Evolutionary conservation across 352 stramenopile species (phyloP), one percentile per base, ranked within the genome.

Genomic region (Phytophthora colocasiae): DNA sequence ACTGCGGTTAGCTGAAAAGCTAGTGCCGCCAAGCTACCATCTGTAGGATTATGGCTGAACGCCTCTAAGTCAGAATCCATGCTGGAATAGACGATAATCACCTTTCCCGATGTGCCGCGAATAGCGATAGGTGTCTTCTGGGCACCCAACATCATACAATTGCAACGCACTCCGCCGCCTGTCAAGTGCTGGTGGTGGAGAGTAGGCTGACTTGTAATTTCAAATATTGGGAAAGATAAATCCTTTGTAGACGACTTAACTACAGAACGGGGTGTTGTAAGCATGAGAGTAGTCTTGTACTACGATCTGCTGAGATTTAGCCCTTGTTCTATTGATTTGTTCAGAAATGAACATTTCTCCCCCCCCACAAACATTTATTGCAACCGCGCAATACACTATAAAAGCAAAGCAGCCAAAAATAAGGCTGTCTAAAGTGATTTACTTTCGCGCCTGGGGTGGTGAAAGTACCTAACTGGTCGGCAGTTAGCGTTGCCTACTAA

Each of bases 11-110:
- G 75, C 76, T 95, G 83, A 95, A 83, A n/a, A 71, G 86, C 78
- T 85, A 97, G 87, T 96, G 87, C 85, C 81, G 80, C 85, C 82
- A 95, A 93, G 85, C 85, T 96, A 96, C 82, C 86, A 92, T 92
- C n/a, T n/a, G n/a, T n/a, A n/a, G n/a, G n/a, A n/a, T n/a, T 89
- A 92, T 93, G 85, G 90, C 89, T 96, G 86, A 96, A 95, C 77
- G 86, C 89, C 85, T 96, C 85, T 93, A 96, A 58, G 22, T 58
- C 50, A 58, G 50, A 58, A 58, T 94, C 84, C 83, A 91, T 94
- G 79, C 81, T 93, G 79, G 78, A 82, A 81, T 86, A 75, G 83
- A 81, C 78, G 75, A 90, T 92, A 91, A 79, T 86, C 80, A 81
- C 80, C 76, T 89, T 74, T 83, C 80, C 71, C 66, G 71, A 79